phyloP scores from a whole-genome alignment of 2,329 filamentous ascomycete species.

The Microdochium paspali region DNA sequence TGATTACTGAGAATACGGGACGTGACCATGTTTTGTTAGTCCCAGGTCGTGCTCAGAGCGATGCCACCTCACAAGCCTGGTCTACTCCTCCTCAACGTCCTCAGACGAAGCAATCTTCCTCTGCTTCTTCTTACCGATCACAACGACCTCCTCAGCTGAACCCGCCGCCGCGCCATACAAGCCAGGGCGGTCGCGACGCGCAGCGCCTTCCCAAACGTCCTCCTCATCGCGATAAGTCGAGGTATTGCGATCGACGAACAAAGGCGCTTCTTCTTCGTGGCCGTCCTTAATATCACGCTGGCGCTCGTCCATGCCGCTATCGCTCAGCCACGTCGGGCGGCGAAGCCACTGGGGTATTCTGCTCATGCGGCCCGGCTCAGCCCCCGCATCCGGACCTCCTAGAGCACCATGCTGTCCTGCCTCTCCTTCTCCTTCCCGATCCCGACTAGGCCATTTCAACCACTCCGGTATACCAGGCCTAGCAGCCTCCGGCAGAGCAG shows the following conservation, averaged over 20 bases:
- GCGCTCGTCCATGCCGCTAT: background rate
- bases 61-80: too few species aligned
- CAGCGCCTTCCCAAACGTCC: background rate
- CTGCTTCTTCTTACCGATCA: background rate
- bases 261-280: background rate
- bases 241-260: background rate
- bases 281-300: background rate
- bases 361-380: background rate
- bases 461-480: slow-evolving; percentile 1
- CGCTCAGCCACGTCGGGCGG: background rate
- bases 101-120: background rate
- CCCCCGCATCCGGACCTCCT: background rate
- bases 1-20: too few species aligned
- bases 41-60: too few species aligned
- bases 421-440: background rate
- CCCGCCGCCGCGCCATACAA: background rate
- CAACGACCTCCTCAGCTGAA: background rate
- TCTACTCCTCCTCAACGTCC: too few species aligned
- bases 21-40: too few species aligned
- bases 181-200: background rate
- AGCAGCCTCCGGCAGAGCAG: slow-evolving; percentile 17
- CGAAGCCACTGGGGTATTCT: background rate
- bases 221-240: background rate
- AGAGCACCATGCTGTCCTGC: background rate
- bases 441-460: background rate